Evolutionary conservation across 1,284 basidiomycete species (phyloP).

Genomic region (Cystobasidium sp.): DNA sequence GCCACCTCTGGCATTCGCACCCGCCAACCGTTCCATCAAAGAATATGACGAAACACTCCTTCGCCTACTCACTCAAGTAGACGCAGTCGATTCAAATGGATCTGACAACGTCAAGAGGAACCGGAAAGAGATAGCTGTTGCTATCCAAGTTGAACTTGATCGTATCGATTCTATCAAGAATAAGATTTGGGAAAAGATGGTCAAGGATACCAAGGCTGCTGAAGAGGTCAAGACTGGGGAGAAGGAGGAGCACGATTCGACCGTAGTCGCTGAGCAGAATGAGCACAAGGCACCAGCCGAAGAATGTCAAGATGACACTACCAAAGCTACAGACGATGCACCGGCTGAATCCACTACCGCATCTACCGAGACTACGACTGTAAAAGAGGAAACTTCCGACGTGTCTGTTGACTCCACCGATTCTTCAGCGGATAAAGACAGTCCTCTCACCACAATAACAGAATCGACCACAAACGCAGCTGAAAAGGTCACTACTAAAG

Average conservation of each 20-base stretch:
- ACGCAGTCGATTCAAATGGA: conserved; percentile 25
- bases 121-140: conserved; percentile 24
- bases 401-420: background rate
- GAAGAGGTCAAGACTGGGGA: background rate
- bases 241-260: too few species aligned
- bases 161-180: conserved; percentile 32
- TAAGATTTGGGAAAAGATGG: background rate
- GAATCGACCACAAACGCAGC: too few species aligned
- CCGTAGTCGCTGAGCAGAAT: background rate
- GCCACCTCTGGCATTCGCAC: conserved; percentile 27
- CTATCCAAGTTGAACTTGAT: conserved; percentile 25
- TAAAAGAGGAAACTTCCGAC: background rate
- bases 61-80: conserved; percentile 32
- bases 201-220: conserved; percentile 1
- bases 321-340: background rate
- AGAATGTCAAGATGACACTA: background rate
- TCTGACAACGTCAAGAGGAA: conserved; percentile 15
- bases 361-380: background rate
- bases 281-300: background rate
- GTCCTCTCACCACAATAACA: too few species aligned
- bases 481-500: too few species aligned
- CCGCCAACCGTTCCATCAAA: conserved; percentile 30
- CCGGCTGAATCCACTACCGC: background rate
- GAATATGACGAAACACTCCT: conserved; percentile 36
- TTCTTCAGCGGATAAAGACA: too few species aligned